Conservation (phyloP, 768 basidiomycete genomes). For the Tulasnella sp. region DNA sequence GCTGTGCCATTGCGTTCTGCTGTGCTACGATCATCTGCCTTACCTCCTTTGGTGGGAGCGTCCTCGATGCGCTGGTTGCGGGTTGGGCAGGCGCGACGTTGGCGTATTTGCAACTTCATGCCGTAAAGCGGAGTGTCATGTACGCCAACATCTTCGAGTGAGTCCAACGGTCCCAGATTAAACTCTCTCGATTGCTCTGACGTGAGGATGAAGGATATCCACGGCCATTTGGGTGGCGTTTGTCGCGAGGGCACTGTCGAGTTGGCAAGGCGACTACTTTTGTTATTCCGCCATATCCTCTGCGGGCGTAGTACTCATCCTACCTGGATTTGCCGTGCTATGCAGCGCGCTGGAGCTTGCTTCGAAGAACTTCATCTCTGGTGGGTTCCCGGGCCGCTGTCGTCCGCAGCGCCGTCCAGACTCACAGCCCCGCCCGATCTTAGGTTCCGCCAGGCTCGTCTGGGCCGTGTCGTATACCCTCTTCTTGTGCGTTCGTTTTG, state of each 20-base stretch:
- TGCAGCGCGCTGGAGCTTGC: constrained; percentile 74
- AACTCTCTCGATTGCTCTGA: constrained; percentile 57
- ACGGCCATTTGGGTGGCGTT: constrained; percentile 74
- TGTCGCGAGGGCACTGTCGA: constrained; percentile 66
- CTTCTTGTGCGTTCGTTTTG: constrained; percentile 34
- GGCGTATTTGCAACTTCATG: constrained; percentile 53
- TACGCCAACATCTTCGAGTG: constrained; percentile 91
- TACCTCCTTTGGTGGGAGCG: constrained; percentile 72
- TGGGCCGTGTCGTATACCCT: constrained; percentile 80
- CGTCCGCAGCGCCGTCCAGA: not conserved
- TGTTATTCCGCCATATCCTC: constrained; percentile 89
- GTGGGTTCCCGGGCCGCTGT: not conserved
- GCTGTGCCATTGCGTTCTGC: constrained; percentile 56
- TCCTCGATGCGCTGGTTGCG: constrained; percentile 71
- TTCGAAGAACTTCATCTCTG: constrained; percentile 69
- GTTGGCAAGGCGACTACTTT: constrained; percentile 62
- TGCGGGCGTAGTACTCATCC: constrained; percentile 72
- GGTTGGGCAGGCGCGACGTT: constrained; percentile 57
- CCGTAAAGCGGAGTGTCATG: constrained; percentile 61
- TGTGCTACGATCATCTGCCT: constrained; percentile 71
- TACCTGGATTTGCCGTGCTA: constrained; percentile 75
- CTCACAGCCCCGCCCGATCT: constrained; percentile 47
- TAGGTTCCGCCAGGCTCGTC: constrained; percentile 57
- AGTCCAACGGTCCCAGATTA: constrained; percentile 65
- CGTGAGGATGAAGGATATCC: constrained; percentile 45